These are phyloP conservation scores for Colletotrichum aenigma DNA, from an alignment of 2,329 filamentous ascomycete species.

Conservation along the genomic window DNA sequence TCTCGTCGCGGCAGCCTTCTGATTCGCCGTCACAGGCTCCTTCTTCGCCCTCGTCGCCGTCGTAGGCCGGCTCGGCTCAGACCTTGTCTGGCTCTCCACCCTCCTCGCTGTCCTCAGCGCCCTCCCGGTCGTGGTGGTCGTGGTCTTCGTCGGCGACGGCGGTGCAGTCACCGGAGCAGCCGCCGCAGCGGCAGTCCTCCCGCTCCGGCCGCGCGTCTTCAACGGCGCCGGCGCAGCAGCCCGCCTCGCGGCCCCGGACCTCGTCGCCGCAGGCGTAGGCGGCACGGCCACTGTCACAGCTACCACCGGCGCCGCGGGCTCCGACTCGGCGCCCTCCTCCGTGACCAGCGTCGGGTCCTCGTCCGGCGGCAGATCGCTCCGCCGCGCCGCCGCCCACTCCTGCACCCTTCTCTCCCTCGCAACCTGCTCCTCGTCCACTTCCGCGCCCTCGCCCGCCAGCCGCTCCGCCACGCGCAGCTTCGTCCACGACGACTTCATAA, in stretches of 20 bases:
- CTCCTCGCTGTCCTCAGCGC: not conserved
- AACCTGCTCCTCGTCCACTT: constrained; percentile 3
- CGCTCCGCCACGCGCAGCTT: constrained; percentile 14
- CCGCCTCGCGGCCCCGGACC: not conserved
- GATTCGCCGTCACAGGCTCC: not conserved
- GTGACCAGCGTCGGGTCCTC: constrained; percentile 8
- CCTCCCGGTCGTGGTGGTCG: not conserved
- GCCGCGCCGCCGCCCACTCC: constrained; percentile 8
- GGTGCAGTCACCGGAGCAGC: not conserved
- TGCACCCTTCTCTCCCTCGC: not conserved
- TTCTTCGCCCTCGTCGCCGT: not conserved
- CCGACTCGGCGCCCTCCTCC: constrained; percentile 1
- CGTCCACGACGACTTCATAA: constrained; percentile 19
- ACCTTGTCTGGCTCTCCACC: constrained; percentile 13
- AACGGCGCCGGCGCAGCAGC: not conserved
- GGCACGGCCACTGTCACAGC: not conserved
- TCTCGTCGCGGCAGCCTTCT: not conserved
- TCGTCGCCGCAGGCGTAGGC: not conserved
- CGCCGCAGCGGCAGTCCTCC: not conserved
- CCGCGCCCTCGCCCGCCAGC: not conserved
- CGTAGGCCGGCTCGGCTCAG: not conserved
- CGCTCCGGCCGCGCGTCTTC: not conserved
- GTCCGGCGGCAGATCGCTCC: constrained; percentile 6
- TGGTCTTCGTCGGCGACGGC: not conserved
- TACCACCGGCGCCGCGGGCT: not conserved